A percentile compares a stretch with the other conserved stretches of the same genome.
Evolutionary conservation across 1,139 yeast species (phyloP).

Genomic region (Geotrichum australiense): DNA sequence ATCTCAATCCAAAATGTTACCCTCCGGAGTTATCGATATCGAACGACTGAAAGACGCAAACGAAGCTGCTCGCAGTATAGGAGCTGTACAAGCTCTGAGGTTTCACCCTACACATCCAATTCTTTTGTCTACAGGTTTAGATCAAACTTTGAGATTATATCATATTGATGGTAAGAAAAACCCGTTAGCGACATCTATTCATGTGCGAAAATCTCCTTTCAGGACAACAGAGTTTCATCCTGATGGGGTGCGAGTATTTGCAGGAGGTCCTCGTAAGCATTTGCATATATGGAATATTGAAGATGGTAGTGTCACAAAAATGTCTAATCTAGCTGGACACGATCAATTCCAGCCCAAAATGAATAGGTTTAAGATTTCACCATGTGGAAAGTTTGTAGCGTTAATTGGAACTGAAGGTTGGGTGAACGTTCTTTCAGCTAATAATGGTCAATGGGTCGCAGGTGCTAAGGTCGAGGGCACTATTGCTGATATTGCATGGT

Average conservation of each 20-base stretch:
- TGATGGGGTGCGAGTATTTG: constrained; percentile 53
- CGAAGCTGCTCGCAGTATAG: constrained; percentile 54
- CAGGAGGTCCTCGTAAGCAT: constrained; percentile 88
- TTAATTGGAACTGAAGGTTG: constrained; percentile 83
- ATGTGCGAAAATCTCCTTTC: constrained; percentile 72
- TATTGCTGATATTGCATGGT: constrained; percentile 69
- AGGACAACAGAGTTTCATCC: constrained; percentile 63
- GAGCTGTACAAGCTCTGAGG: constrained; percentile 75
- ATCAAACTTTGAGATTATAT: constrained; percentile 75
- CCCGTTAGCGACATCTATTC: constrained; percentile 73
- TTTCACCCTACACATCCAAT: constrained; percentile 87
- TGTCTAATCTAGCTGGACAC: constrained; percentile 86
- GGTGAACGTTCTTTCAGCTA: constrained; percentile 71
- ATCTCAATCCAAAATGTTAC: constrained; percentile 46
- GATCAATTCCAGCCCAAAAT: constrained; percentile 79
- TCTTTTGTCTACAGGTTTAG: constrained; percentile 85
- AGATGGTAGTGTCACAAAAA: constrained; percentile 70
- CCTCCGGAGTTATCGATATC: constrained; percentile 67
- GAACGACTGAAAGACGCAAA: constrained; percentile 83
- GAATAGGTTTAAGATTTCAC: constrained; percentile 73
- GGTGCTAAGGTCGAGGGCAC: constrained; percentile 89
- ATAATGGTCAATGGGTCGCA: constrained; percentile 75
- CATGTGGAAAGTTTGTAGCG: constrained; percentile 65
- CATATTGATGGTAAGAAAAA: constrained; percentile 90
- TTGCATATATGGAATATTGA: constrained; percentile 88